phyloP scores from a whole-genome alignment of 257 asterid genomes.

The Petunia axillaris region DNA sequence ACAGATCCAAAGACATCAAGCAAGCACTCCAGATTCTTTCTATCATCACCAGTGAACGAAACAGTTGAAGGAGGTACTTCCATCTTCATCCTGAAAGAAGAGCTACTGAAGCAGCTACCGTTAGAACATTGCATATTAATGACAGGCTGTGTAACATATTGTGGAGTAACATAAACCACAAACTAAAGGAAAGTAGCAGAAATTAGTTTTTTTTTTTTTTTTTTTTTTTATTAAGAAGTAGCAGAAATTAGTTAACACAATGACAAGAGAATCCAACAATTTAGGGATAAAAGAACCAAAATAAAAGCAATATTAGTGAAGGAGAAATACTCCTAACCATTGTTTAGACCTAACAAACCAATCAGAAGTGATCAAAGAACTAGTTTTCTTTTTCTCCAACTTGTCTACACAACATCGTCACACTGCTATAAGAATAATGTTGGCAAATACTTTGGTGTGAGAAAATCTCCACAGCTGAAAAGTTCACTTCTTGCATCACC shows the following conservation, averaged over 20 bases:
- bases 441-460: conserved; percentile 1
- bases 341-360: conserved; percentile 15
- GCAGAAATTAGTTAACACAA: not conserved
- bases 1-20: conserved; percentile 67
- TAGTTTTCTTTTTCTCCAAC: not conserved
- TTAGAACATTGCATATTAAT: conserved; percentile 4
- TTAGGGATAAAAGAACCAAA: not conserved
- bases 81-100: conserved; percentile 47
- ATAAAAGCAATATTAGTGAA: not conserved
- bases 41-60: conserved; percentile 49
- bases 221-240: no score
- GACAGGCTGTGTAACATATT: not conserved
- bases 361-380: not conserved
- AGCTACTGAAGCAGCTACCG: not conserved
- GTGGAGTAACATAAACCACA: conserved; percentile 21
- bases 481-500: not conserved
- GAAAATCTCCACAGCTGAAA: not conserved
- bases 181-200: not conserved
- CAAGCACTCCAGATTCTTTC: conserved; percentile 56
- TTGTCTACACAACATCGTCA: not conserved
- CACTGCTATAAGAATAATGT: not conserved
- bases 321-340: not conserved
- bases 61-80: conserved; percentile 47
- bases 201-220: no score
- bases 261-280: conserved; percentile 7